Conservation (phyloP, 2,329 filamentous ascomycete genomes). For the Ophiosphaerella korrae region DNA sequence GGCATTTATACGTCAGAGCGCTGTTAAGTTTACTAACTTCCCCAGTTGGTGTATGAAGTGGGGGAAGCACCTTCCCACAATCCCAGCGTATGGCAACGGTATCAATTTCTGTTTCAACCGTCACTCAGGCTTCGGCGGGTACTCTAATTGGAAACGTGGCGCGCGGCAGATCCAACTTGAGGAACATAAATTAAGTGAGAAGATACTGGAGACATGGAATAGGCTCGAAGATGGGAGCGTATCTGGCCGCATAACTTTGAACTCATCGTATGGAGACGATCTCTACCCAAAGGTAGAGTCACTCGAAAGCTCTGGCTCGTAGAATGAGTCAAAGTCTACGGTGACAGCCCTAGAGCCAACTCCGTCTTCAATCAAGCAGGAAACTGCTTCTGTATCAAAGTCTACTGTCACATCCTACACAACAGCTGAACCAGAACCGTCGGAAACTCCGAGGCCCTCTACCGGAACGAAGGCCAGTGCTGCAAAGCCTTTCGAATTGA, state of each 20-base stretch:
- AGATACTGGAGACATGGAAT: conserved; percentile 64
- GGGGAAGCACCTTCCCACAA: conserved; percentile 35
- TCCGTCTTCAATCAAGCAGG: background rate
- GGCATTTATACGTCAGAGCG: background rate
- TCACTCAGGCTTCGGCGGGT: conserved; percentile 73
- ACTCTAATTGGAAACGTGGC: conserved; percentile 67
- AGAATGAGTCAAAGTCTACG: conserved; percentile 2
- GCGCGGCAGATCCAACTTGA: conserved; percentile 61
- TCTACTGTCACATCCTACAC: too few relatives aligned
- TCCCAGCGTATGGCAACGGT: conserved; percentile 50
- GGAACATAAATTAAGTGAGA: conserved; percentile 47
- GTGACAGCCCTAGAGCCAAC: background rate
- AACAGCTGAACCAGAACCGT: too few relatives aligned
- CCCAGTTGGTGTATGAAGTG: conserved; percentile 49
- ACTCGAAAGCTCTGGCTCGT: conserved; percentile 8
- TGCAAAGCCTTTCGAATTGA: too few relatives aligned
- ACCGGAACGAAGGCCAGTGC: too few relatives aligned
- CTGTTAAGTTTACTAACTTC: background rate
- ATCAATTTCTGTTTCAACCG: conserved; percentile 64
- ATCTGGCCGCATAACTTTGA: conserved; percentile 61
- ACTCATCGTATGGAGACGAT: conserved; percentile 64
- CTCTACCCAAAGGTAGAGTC: conserved; percentile 50
- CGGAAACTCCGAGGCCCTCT: too few relatives aligned
- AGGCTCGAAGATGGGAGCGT: conserved; percentile 62
- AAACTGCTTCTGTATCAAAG: too few relatives aligned